Conservation (phyloP, 306 rosid genomes). For the Astragalus glycyphyllos region DNA sequence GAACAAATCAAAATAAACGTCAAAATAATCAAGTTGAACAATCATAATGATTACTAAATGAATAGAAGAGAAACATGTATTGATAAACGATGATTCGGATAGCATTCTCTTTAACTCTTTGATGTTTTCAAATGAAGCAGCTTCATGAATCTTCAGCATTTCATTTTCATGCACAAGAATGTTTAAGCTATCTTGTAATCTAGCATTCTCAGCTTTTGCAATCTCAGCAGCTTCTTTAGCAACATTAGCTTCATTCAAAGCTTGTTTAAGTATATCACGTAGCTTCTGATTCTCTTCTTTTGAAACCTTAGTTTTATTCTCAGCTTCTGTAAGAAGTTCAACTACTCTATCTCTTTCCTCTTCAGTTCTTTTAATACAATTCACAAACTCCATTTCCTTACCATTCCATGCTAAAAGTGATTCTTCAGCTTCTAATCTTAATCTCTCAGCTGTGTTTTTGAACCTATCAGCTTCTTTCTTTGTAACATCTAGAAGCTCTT, state of each 20-base stretch:
- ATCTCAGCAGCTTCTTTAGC: conserved; percentile 84
- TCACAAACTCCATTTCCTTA: conserved; percentile 73
- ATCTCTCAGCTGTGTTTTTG: too few species aligned
- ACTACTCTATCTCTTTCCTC: conserved; percentile 60
- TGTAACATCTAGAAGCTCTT: conserved; percentile 50
- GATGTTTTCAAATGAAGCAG: conserved; percentile 67
- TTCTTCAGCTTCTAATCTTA: conserved; percentile 86
- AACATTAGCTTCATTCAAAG: conserved; percentile 76
- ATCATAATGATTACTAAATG: too few species aligned
- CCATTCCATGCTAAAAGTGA: conserved; percentile 74
- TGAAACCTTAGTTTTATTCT: conserved; percentile 47
- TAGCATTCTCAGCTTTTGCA: conserved; percentile 72
- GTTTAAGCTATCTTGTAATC: conserved; percentile 59
- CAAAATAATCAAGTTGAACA: too few species aligned
- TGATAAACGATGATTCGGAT: conserved; percentile 60
- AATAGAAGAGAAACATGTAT: too few species aligned
- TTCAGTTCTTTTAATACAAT: conserved; percentile 71
- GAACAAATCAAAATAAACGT: conserved; percentile 12
- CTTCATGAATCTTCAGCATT: conserved; percentile 61
- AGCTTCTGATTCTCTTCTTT: conserved; percentile 79
- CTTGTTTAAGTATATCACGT: conserved; percentile 90
- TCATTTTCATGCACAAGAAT: conserved; percentile 65
- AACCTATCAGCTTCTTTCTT: conserved; percentile 74
- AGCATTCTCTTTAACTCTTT: conserved; percentile 67
- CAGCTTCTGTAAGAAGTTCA: conserved; percentile 50